Evolutionary conservation across 1,284 basidiomycete genomes (phyloP), one percentile per base, ranked within the genome.

Genomic region (Fomes fomentarius): DNA sequence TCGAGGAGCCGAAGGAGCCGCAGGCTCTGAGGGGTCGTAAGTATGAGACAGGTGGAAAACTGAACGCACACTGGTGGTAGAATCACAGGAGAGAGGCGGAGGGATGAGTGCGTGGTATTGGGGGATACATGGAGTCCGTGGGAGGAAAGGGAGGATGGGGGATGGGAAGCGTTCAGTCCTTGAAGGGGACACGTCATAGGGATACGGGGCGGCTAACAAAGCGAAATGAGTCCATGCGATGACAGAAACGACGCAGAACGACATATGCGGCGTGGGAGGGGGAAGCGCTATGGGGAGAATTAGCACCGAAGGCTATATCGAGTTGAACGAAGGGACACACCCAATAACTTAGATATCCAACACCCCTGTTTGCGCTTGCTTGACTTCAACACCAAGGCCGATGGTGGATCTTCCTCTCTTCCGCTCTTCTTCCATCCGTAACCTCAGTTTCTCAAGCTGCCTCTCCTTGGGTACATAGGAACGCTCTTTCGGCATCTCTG

Each of bases 371-470:
- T 50, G 54, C 46, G 39, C 41, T 34, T 54, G 56, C 54, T 56
- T 42, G 24, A 52, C 47, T 39, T 58, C 50, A 43, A 58, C 50
- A 45, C 57, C 57, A 10, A 61, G 53, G 28, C 56, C 52, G 3
- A 45, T 35, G 14, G 46, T 52, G n/a, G 48, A 38, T 14, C 50
- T 33, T 39, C 61, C 62, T 42, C 50, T 43, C 38, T 48, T 60
- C 75, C 59, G 68, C 66, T 77, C 74, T 40, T 72, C 66, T 60
- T 78, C 74, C 66, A 89, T 70, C 58, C 82, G 78, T 38, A 69
- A 63, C 65, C 74, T 77, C 61, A 90, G 70, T 68, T 79, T 83
- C 63, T 80, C 78, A 62, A 90, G 68, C 66, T 91, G 87, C 60
- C 73, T 79, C 63, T 84, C 78, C 64, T 80, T 84, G 19, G 84